Evolutionary conservation across 75 land plant genomes (phyloP).

Genomic region (Selaginella tamariscina): DNA sequence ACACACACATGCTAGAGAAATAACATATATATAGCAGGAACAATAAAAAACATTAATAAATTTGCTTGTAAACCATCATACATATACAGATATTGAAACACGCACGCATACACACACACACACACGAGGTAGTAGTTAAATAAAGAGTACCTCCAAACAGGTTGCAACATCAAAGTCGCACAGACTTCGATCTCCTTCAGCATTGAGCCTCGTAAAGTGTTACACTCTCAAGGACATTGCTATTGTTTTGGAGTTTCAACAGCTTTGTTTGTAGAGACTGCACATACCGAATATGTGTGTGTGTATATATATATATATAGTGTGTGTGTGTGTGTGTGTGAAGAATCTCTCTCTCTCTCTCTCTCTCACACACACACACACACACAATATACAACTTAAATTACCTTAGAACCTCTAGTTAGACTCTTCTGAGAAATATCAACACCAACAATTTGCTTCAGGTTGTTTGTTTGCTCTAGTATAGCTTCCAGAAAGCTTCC

Average conservation of each 20-base stretch:
- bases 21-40: no score
- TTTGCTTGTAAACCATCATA: no score
- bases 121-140: neutral
- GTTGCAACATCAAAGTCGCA: conserved; percentile 78
- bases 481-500: conserved; percentile 79
- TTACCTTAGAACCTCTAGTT: conserved; percentile 81
- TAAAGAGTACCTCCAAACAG: conserved; percentile 60
- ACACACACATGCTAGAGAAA: no score
- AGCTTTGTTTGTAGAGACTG: conserved; percentile 68
- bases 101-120: no score
- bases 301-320: no score
- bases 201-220: conserved; percentile 80
- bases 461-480: conserved; percentile 38
- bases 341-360: no score
- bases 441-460: conserved; percentile 72
- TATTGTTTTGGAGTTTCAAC: conserved; percentile 16
- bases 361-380: no score
- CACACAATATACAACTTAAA: neutral
- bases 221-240: conserved; percentile 26
- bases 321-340: no score
- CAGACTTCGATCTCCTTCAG: conserved; percentile 51
- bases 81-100: neutral
- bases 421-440: conserved; percentile 78
- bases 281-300: conserved; percentile 8
- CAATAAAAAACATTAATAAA: no score